Evolutionary conservation across 2,329 filamentous ascomycete genomes (phyloP).

Genomic region (Didymella pinodella): DNA sequence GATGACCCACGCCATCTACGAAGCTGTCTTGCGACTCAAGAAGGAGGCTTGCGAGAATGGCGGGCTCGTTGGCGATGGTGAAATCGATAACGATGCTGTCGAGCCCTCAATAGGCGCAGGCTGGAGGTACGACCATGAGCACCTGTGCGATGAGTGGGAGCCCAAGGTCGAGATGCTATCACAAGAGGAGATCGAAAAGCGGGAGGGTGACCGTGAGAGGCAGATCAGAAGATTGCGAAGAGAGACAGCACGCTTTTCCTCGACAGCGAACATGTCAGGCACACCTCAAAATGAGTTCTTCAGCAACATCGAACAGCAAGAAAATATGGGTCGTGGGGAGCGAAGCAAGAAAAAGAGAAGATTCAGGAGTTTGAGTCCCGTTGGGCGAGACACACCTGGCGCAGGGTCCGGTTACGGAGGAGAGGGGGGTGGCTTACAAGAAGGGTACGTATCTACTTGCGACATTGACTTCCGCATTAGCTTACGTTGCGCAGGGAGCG

Average conservation of each 20-base stretch:
- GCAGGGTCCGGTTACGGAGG: slow-evolving; percentile 72
- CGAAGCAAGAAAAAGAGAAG: slow-evolving; percentile 93
- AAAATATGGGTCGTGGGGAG: slow-evolving; percentile 92
- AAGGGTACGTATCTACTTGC: slow-evolving; percentile 42
- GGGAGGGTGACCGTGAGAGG: slow-evolving; percentile 91
- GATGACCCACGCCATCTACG: slow-evolving; percentile 96
- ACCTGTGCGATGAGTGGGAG: slow-evolving; percentile 69
- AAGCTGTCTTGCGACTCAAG: slow-evolving; percentile 88
- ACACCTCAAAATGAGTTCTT: slow-evolving; percentile 70
- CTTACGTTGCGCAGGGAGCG: slow-evolving; percentile 66
- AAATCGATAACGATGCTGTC: slow-evolving; percentile 88
- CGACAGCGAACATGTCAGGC: slow-evolving; percentile 80
- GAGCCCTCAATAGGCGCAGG: slow-evolving; percentile 79
- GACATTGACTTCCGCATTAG: not conserved
- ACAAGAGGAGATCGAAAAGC: slow-evolving; percentile 97
- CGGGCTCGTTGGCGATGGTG: slow-evolving; percentile 76
- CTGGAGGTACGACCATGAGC: slow-evolving; percentile 94
- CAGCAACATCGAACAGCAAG: slow-evolving; percentile 60
- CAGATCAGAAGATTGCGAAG: slow-evolving; percentile 85
- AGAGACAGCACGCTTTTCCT: slow-evolving; percentile 92
- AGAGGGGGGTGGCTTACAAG: slow-evolving; percentile 65
- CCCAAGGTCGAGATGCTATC: slow-evolving; percentile 68
- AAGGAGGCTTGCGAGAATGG: slow-evolving; percentile 96
- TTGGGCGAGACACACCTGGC: slow-evolving; percentile 84
- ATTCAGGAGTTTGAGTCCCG: slow-evolving; percentile 86